phyloP scores from a whole-genome alignment of 805 yeast genomes.

The Wickerhamomyces ciferrii region DNA sequence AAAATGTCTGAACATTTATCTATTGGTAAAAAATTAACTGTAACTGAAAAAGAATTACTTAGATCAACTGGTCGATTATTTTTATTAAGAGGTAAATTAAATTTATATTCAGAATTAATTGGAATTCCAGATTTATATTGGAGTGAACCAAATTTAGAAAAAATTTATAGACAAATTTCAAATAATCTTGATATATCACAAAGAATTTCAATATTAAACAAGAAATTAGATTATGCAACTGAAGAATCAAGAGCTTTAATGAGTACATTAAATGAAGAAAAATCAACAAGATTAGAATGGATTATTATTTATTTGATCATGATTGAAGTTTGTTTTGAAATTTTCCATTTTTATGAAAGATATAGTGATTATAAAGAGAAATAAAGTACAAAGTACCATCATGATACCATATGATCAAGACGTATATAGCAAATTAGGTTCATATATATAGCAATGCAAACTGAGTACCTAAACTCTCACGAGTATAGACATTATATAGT shows the following conservation, averaged over 20 bases:
- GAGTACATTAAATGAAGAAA: constrained; percentile 69
- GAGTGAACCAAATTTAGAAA: constrained; percentile 84
- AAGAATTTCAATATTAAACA: constrained; percentile 72
- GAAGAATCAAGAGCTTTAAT: constrained; percentile 81
- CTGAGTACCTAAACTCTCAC: no score
- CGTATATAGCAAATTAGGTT: no score
- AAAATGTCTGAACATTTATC: constrained; percentile 62
- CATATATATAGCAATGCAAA: no score
- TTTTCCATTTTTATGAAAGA: constrained; percentile 65
- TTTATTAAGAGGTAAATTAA: constrained; percentile 74
- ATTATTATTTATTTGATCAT: constrained; percentile 77
- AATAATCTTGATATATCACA: constrained; percentile 70
- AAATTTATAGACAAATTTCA: constrained; percentile 67
- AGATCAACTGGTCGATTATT: constrained; percentile 70
- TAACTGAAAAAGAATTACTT: constrained; percentile 58
- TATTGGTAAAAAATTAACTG: constrained; percentile 46
- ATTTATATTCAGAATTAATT: constrained; percentile 79
- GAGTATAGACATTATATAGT: no score
- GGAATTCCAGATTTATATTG: constrained; percentile 93
- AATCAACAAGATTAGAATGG: constrained; percentile 79
- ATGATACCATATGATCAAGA: no score
- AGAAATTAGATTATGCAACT: constrained; percentile 84
- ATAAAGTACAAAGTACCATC: no score
- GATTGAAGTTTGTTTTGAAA: constrained; percentile 82
- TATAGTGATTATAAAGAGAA: constrained; percentile 18